These are phyloP conservation scores for Phialophora verrucosa DNA, from an alignment of 2,329 filamentous ascomycete genomes.

Conservation along the genomic window DNA sequence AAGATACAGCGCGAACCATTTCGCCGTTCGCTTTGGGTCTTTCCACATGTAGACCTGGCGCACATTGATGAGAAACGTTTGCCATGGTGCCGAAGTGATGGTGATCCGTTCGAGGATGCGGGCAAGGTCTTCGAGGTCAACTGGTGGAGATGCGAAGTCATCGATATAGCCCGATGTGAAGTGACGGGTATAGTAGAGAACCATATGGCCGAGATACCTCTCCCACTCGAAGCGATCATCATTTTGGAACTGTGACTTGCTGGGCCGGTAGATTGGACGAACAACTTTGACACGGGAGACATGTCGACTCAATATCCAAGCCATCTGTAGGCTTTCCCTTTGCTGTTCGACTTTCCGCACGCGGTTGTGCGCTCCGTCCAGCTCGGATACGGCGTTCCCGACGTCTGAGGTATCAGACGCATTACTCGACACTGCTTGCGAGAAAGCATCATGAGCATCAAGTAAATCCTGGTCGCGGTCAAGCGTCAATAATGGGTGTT, in stretches of 20 bases:
- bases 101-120: slow-evolving; percentile 47
- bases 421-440: slow-evolving; percentile 34
- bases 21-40: slow-evolving; percentile 44
- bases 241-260: slow-evolving; percentile 39
- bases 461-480: slow-evolving; percentile 44
- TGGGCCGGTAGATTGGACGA: slow-evolving; percentile 42
- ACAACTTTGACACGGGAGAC: slow-evolving; percentile 47
- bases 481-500: slow-evolving; percentile 42
- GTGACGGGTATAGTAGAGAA: slow-evolving; percentile 45
- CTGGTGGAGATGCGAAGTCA: slow-evolving; percentile 44
- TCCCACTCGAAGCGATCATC: slow-evolving; percentile 44
- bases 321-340: slow-evolving; percentile 46
- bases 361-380: slow-evolving; percentile 34
- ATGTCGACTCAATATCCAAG: slow-evolving; percentile 49
- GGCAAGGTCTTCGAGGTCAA: slow-evolving; percentile 46
- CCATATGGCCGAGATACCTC: slow-evolving; percentile 45
- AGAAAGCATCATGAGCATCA: slow-evolving; percentile 43
- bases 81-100: slow-evolving; percentile 50
- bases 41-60: slow-evolving; percentile 50
- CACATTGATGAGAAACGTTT: slow-evolving; percentile 47
- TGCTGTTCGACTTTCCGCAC: slow-evolving; percentile 45
- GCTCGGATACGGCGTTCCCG: slow-evolving; percentile 21
- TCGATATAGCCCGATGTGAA: slow-evolving; percentile 46
- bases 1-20: slow-evolving; percentile 46
- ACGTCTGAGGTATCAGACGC: slow-evolving; percentile 23